Evolutionary conservation across 148 eudicot genomes (phyloP), one percentile per base, ranked within the genome.

Genomic region (Dianthus caryophyllus): DNA sequence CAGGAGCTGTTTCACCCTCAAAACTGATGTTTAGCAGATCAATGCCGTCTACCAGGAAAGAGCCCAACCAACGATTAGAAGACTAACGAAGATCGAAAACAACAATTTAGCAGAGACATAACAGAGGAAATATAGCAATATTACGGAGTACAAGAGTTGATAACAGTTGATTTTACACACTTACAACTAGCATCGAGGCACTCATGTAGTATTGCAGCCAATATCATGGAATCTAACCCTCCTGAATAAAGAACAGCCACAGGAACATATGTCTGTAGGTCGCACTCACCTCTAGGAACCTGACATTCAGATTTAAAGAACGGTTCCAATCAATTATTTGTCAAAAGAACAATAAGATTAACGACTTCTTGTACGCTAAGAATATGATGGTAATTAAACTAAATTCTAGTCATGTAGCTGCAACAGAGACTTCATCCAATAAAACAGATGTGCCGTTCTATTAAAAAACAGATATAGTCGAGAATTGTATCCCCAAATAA

Each of bases 11-110:
- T 49, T 79, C 78, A 25, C 86, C 85, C 63, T 88, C 96, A 76
- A 94, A 94, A 77, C 97, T 94, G 71, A 94, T 93, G 68, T 94
- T 94, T 65, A 94, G 86, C 78, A 94, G 82, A 74, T 90, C 99
- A 81, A 94, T 85, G 73, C 71, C 93, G 84, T 84, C 99, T 94
- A 84, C 66, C 77, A 76, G 29, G 58, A 71, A 44, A 63, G 47
- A 54, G 21, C 60, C 39, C 48, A 25, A 52, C 22, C 49, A 17
- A 26, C 22, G 58, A 61, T 46, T 47, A 66, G 57, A 33, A 55
- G 10, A 30, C 29, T 54, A 47, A 64, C 33, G 2, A 13, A 59
- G 18, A 53, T 56, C 33, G n/a, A 20, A n/a, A 18, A 51, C 43
- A 24, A 14, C 29, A n/a, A n/a, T n/a, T n/a, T 14, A 69, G 22